A percentile compares a stretch with the other conserved stretches of the same genome.
These are phyloP conservation scores for Russula sp. DNA, from an alignment of 768 basidiomycete genomes.

Conservation along the genomic window DNA sequence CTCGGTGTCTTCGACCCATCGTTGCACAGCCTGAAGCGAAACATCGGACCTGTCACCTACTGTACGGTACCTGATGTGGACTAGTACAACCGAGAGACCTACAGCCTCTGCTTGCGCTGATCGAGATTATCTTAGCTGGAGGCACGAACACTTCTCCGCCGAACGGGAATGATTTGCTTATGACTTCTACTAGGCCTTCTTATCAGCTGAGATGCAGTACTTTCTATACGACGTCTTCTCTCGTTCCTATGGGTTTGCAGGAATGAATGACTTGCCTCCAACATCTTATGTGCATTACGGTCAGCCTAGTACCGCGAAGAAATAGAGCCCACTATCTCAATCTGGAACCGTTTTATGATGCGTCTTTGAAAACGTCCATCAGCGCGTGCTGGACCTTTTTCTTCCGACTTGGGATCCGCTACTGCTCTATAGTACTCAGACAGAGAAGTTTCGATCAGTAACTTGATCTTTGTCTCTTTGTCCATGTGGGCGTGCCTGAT, in stretches of 20 bases:
- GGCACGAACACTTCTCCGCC: background rate
- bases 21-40: too few species aligned
- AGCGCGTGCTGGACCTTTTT: background rate
- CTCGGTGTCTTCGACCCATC: too few species aligned
- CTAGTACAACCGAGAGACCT: too few species aligned
- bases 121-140: conserved; percentile 3
- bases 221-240: background rate
- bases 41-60: too few species aligned
- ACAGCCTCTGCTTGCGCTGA: too few species aligned
- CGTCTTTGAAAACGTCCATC: background rate
- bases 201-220: background rate
- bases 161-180: conserved; percentile 4
- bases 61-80: too few species aligned
- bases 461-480: background rate
- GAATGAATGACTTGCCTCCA: background rate
- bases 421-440: background rate
- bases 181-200: conserved; percentile 3
- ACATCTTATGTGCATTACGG: background rate
- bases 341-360: background rate
- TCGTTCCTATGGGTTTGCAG: background rate
- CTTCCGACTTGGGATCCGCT: background rate
- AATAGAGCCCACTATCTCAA: background rate
- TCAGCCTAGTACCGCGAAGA: background rate
- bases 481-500: background rate
- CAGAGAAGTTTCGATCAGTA: conserved; percentile 1